These are phyloP conservation scores for Aspergillus bertholletiae DNA, from an alignment of 495 filamentous ascomycete species.

Conservation along the genomic window DNA sequence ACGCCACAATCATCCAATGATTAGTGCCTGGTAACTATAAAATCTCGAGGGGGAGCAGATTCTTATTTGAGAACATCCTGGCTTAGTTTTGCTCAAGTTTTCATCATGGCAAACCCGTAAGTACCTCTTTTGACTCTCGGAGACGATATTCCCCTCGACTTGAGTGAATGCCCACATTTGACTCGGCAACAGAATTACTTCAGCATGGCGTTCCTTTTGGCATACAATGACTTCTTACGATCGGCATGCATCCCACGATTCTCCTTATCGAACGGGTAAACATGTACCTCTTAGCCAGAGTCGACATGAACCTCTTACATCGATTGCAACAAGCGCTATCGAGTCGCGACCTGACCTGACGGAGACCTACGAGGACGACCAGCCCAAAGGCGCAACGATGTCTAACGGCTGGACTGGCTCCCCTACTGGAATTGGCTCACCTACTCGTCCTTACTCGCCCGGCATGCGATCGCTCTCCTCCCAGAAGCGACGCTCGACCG, in stretches of 20 bases:
- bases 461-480: constrained; percentile 76
- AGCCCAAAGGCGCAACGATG: constrained; percentile 49
- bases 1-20: constrained; percentile 14
- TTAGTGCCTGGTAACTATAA: neutral
- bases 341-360: constrained; percentile 74
- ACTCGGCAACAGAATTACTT: constrained; percentile 47
- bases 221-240: constrained; percentile 86
- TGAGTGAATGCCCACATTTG: too few relatives aligned
- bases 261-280: constrained; percentile 77
- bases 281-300: constrained; percentile 74
- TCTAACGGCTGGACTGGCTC: constrained; percentile 58
- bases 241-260: constrained; percentile 79
- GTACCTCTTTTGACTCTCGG: constrained; percentile 8
- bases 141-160: too few relatives aligned
- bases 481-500: constrained; percentile 51
- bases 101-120: constrained; percentile 22
- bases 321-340: constrained; percentile 71
- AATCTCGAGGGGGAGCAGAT: neutral
- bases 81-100: neutral
- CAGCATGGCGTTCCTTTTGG: constrained; percentile 79
- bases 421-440: constrained; percentile 53
- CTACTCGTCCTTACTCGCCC: constrained; percentile 74
- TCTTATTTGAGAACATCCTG: neutral
- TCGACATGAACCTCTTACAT: constrained; percentile 69
- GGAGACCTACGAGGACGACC: constrained; percentile 71